Percentiles rank a stretch among this genome's conserved stretches.
These are phyloP conservation scores for Clonostachys chloroleuca DNA, from an alignment of 2,329 filamentous ascomycete genomes.

Conservation along the genomic window DNA sequence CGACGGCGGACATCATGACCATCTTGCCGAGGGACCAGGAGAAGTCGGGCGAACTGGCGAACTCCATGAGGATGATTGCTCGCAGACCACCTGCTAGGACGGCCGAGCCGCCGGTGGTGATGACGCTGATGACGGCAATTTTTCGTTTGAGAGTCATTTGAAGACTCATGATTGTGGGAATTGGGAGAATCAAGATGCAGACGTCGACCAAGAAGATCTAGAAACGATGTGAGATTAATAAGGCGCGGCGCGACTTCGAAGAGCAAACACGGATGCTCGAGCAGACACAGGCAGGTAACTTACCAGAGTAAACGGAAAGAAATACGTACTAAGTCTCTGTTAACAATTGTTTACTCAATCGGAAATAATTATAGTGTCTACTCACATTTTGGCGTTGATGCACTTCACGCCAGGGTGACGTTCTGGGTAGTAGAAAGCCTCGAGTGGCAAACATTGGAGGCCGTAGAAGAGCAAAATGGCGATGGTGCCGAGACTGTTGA, in stretches of 20 bases:
- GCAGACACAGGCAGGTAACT: neutral
- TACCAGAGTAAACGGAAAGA: neutral
- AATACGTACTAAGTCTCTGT: neutral
- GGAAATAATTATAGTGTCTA: neutral
- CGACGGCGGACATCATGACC: slow-evolving; percentile 1
- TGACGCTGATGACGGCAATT: neutral
- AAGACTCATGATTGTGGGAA: neutral
- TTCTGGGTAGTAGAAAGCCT: neutral
- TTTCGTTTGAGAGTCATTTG: neutral
- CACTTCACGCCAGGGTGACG: neutral
- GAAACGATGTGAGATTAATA: neutral
- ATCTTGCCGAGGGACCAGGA: slow-evolving; percentile 2
- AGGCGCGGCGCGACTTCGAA: neutral
- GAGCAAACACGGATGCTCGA: too few species aligned
- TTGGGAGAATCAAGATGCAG: neutral
- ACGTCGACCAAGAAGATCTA: slow-evolving; percentile 1
- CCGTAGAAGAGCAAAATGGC: slow-evolving; percentile 1
- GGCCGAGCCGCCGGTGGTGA: slow-evolving; percentile 1
- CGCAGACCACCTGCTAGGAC: slow-evolving; percentile 1
- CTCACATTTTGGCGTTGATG: neutral
- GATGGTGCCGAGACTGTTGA: neutral
- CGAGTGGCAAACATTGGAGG: slow-evolving; percentile 1
- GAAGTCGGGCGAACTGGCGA: slow-evolving; percentile 1
- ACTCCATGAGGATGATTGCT: slow-evolving; percentile 1
- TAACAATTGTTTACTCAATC: neutral